These are phyloP conservation scores for Bisporella sp. DNA, from an alignment of 2,329 filamentous ascomycete genomes.

Conservation along the genomic window DNA sequence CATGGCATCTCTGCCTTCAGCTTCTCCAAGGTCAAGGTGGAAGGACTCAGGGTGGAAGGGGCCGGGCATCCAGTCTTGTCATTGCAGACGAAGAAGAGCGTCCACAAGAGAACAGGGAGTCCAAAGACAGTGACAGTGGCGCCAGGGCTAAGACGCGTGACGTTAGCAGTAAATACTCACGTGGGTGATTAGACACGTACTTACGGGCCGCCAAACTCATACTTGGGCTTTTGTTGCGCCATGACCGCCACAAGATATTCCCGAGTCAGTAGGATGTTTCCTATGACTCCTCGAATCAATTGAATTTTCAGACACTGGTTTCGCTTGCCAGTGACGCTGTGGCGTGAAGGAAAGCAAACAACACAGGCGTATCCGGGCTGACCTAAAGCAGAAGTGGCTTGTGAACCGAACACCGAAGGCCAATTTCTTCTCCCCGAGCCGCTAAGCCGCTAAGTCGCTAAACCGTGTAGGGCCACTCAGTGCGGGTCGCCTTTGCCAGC, in stretches of 20 bases:
- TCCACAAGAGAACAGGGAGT: constrained; percentile 71
- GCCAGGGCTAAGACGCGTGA: constrained; percentile 52
- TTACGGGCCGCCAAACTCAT: constrained; percentile 30
- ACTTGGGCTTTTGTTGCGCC: constrained; percentile 22
- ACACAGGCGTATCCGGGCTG: too few species aligned
- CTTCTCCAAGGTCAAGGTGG: constrained; percentile 60
- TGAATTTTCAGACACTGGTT: too few species aligned
- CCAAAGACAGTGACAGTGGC: constrained; percentile 72
- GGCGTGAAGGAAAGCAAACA: too few species aligned
- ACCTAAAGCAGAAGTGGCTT: too few species aligned
- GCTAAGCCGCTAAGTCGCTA: too few species aligned
- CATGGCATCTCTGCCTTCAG: constrained; percentile 79
- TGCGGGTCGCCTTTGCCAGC: too few species aligned
- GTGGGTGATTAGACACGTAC: constrained; percentile 7
- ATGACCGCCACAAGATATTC: constrained; percentile 15
- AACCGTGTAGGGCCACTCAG: too few species aligned
- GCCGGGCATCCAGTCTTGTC: constrained; percentile 87
- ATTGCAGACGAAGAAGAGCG: constrained; percentile 82
- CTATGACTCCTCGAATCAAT: not conserved
- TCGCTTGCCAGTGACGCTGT: too few species aligned
- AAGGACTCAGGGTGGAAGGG: constrained; percentile 69
- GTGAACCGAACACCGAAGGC: too few species aligned
- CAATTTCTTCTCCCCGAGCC: too few species aligned
- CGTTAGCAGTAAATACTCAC: not conserved
- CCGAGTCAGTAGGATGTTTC: constrained; percentile 18